Conservation (phyloP, 2,329 filamentous ascomycete genomes). For the Fusarium papillatum region DNA sequence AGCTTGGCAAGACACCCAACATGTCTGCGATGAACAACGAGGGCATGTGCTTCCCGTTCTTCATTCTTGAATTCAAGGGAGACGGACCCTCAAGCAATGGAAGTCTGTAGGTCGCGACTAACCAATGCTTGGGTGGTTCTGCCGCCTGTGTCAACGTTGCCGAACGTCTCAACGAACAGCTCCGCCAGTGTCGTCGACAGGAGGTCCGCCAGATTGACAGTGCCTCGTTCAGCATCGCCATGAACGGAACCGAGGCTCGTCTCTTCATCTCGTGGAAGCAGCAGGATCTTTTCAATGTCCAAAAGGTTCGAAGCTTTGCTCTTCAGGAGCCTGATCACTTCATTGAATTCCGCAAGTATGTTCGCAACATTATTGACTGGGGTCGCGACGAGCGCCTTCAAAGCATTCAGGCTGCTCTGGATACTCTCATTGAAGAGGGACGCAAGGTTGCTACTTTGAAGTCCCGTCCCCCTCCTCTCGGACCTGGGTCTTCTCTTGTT, state of each 20-base stretch:
- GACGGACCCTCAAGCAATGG: constrained; percentile 40
- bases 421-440: constrained; percentile 3
- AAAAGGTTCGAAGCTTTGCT: constrained; percentile 45
- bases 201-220: constrained; percentile 44
- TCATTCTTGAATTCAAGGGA: constrained; percentile 37
- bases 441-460: neutral
- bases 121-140: constrained; percentile 51
- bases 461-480: neutral
- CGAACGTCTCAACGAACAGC: constrained; percentile 44
- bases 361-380: constrained; percentile 54
- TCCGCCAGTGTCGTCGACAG: constrained; percentile 33
- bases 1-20: constrained; percentile 1
- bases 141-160: constrained; percentile 50
- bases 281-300: constrained; percentile 43
- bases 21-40: constrained; percentile 3
- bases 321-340: constrained; percentile 46
- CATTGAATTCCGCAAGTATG: constrained; percentile 47
- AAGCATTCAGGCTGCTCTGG: constrained; percentile 38
- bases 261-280: constrained; percentile 53
- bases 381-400: constrained; percentile 45
- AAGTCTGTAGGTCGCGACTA: constrained; percentile 51
- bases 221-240: neutral
- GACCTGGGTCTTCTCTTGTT: neutral
- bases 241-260: constrained; percentile 45
- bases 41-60: constrained; percentile 18